Conservation (phyloP, 176 grass and related monocot species). For the Lolium perenne region DNA sequence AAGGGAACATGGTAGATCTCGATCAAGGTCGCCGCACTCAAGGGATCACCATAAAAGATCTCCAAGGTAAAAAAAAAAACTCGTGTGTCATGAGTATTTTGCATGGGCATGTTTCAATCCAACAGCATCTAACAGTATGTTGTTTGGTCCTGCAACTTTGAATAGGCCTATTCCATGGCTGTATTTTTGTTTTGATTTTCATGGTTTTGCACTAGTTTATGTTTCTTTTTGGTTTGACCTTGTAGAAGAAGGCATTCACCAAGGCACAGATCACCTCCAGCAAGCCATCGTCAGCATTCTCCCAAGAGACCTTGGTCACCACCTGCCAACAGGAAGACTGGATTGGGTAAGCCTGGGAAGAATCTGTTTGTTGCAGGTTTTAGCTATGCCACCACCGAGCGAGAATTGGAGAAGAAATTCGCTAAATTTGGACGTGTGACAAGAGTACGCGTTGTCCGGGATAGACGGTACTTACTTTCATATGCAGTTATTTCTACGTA, state of each 20-base stretch:
- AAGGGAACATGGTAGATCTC: conserved; percentile 68
- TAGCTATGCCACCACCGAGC: conserved; percentile 85
- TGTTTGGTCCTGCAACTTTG: conserved; percentile 17
- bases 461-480: conserved; percentile 66
- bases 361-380: conserved; percentile 95
- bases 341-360: conserved; percentile 78
- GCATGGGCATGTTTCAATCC: conserved; percentile 29
- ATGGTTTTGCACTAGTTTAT: conserved; percentile 35
- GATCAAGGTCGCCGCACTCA: conserved; percentile 68
- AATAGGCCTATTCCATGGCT: background rate
- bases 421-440: conserved; percentile 76
- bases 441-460: conserved; percentile 76
- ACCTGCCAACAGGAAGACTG: conserved; percentile 80
- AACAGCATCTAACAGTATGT: conserved; percentile 19
- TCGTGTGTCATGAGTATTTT: conserved; percentile 30
- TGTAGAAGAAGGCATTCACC: conserved; percentile 70
- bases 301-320: conserved; percentile 79
- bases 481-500: conserved; percentile 34
- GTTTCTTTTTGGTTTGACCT: conserved; percentile 27
- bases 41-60: conserved; percentile 64
- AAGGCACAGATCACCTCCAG: conserved; percentile 62
- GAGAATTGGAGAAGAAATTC: conserved; percentile 94
- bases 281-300: conserved; percentile 62
- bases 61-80: conserved; percentile 50
- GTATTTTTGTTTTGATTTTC: background rate